Conservation (phyloP, 202 grass and related monocot genomes). For the Zizania palustris region DNA sequence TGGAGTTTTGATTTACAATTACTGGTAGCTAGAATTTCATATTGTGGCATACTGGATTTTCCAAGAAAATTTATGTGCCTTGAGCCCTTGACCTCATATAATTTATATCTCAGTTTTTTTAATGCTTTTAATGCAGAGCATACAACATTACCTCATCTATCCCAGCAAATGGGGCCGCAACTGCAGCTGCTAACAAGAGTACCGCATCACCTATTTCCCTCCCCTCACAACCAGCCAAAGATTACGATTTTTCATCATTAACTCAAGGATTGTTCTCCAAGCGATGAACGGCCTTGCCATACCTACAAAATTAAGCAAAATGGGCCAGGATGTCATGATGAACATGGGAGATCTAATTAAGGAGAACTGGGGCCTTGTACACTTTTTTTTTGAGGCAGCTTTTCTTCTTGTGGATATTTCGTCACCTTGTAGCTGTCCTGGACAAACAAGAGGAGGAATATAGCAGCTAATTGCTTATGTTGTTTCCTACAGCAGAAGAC, state of each 20-base stretch:
- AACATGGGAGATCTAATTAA: conserved; percentile 29
- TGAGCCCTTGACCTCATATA: background rate
- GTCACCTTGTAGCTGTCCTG: conserved; percentile 38
- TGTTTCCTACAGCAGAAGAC: conserved; percentile 43
- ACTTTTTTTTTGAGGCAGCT: conserved; percentile 41
- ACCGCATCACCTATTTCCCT: conserved; percentile 41
- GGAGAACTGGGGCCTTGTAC: conserved; percentile 41
- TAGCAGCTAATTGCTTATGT: conserved; percentile 40
- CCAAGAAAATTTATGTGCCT: conserved; percentile 1
- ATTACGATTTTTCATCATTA: conserved; percentile 88
- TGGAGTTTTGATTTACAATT: background rate
- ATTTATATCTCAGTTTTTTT: background rate
- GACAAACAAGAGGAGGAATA: conserved; percentile 25
- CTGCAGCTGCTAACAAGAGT: conserved; percentile 47
- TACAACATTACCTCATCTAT: conserved; percentile 45
- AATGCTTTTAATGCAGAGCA: conserved; percentile 46
- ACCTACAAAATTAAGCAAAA: conserved; percentile 2
- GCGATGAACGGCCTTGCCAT: conserved; percentile 45
- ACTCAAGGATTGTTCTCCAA: conserved; percentile 84
- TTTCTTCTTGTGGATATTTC: conserved; percentile 53
- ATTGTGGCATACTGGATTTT: conserved; percentile 7
- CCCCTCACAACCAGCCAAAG: conserved; percentile 62
- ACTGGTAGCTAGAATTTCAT: background rate
- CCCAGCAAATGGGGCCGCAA: conserved; percentile 49
- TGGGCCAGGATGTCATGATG: background rate